phyloP scores from a whole-genome alignment of 768 basidiomycete genomes.

The Kwoniella pini region DNA sequence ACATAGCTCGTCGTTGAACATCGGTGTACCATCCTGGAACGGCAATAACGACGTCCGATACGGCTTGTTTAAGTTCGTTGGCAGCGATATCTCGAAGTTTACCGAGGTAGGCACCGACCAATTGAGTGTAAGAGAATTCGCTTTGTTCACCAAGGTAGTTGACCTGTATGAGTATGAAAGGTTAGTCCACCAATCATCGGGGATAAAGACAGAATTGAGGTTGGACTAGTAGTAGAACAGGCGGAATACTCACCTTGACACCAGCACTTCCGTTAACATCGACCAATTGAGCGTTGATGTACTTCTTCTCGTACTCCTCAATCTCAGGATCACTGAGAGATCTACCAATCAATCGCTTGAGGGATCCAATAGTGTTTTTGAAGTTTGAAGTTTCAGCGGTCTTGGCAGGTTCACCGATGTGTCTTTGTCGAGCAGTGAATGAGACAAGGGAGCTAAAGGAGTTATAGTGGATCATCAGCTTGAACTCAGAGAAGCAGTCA shows the following conservation, averaged over 20 bases:
- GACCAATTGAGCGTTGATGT: conserved; percentile 79
- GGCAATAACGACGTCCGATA: conserved; percentile 91
- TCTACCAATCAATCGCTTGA: conserved; percentile 88
- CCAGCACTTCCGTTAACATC: conserved; percentile 83
- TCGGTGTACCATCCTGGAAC: conserved; percentile 98
- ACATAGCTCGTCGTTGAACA: conserved; percentile 80
- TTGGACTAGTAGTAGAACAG: neutral
- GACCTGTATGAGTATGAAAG: conserved; percentile 62
- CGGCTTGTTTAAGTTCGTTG: conserved; percentile 77
- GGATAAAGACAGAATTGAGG: too few relatives aligned
- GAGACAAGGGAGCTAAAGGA: conserved; percentile 79
- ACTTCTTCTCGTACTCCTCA: conserved; percentile 81
- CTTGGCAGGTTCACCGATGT: conserved; percentile 93
- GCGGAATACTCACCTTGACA: conserved; percentile 67
- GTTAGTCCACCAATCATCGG: too few relatives aligned
- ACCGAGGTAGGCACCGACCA: conserved; percentile 85
- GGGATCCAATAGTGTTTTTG: conserved; percentile 89
- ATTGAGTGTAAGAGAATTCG: conserved; percentile 82
- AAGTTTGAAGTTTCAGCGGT: conserved; percentile 98
- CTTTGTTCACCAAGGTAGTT: conserved; percentile 79
- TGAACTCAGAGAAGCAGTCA: too few relatives aligned
- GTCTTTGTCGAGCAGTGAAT: conserved; percentile 85
- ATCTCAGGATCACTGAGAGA: conserved; percentile 74
- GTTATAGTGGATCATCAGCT: conserved; percentile 5
- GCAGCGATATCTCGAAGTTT: conserved; percentile 86